These are phyloP conservation scores for Xylaria cubensis DNA, from an alignment of 495 filamentous ascomycete species.

Conservation along the genomic window DNA sequence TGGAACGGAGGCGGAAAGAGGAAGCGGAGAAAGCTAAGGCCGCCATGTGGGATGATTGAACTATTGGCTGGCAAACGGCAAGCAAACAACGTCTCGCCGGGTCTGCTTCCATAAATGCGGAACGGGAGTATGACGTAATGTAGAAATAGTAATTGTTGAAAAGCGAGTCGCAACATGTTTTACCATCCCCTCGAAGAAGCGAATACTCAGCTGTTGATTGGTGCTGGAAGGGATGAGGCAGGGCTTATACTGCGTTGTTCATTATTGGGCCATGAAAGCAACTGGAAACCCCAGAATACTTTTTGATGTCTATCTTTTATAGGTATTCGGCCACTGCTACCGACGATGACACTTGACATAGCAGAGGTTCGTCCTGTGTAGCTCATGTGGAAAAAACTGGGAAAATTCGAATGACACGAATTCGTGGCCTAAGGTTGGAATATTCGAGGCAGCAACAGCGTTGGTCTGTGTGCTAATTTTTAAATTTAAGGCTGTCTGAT, in stretches of 20 bases:
- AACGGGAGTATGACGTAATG: neutral
- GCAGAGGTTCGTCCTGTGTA: neutral
- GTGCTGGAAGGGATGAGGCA: neutral
- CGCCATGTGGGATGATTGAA: slow-evolving; percentile 83
- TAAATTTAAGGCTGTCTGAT: neutral
- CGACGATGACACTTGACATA: neutral
- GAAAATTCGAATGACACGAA: neutral
- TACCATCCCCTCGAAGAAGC: neutral
- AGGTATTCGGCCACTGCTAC: neutral
- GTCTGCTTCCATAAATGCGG: neutral
- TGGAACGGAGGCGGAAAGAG: slow-evolving; percentile 64
- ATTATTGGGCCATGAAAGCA: neutral
- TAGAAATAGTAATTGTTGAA: neutral
- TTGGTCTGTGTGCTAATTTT: no score
- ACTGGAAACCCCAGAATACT: neutral
- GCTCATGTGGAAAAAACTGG: neutral
- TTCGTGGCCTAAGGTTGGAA: neutral
- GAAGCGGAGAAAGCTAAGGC: slow-evolving; percentile 74
- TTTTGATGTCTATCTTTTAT: neutral
- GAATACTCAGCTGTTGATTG: neutral
- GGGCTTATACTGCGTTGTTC: neutral
- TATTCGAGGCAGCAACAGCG: neutral
- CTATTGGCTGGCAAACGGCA: neutral
- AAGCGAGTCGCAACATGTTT: neutral
- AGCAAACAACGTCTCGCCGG: neutral